phyloP scores from a whole-genome alignment of 1,284 basidiomycete species.

The Naganishia sp. region DNA sequence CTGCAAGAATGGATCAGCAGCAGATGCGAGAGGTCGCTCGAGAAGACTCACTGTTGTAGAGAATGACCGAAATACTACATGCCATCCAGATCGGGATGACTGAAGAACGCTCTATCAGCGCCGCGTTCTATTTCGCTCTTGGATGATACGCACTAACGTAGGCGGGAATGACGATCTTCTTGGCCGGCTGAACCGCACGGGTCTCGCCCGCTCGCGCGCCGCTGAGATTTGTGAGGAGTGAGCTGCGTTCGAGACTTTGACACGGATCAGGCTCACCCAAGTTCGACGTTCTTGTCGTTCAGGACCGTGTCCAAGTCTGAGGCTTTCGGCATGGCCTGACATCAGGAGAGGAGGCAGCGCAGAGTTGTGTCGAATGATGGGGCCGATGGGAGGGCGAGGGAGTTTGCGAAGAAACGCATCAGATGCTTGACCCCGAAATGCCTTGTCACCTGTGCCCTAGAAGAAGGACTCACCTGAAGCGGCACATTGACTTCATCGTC shows the following conservation, averaged over 20 bases:
- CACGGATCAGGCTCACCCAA: slow-evolving; percentile 41
- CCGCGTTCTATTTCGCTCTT: neutral
- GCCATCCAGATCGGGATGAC: slow-evolving; percentile 66
- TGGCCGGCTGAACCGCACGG: slow-evolving; percentile 39
- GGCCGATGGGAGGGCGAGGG: neutral
- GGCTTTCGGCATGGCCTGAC: slow-evolving; percentile 48
- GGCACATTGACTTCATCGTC: slow-evolving; percentile 13
- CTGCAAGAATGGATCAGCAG: slow-evolving; percentile 32
- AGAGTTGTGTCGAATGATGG: neutral
- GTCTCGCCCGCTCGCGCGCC: slow-evolving; percentile 29
- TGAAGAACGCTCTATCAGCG: slow-evolving; percentile 30
- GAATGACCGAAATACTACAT: slow-evolving; percentile 85
- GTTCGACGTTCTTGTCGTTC: slow-evolving; percentile 45
- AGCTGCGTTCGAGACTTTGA: slow-evolving; percentile 27
- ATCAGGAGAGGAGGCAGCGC: neutral
- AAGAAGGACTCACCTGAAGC: slow-evolving; percentile 17
- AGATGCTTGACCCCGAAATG: neutral
- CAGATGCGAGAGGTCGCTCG: neutral
- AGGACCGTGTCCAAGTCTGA: slow-evolving; percentile 44
- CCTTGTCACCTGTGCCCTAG: neutral
- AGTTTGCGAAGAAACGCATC: neutral
- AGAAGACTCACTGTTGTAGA: slow-evolving; percentile 74
- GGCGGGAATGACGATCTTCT: slow-evolving; percentile 54
- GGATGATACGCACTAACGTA: slow-evolving; percentile 47
- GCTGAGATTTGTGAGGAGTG: slow-evolving; percentile 11